These are phyloP conservation scores for Chlamydomonas sp. DNA, from an alignment of 139 green algal genomes.

Conservation along the genomic window DNA sequence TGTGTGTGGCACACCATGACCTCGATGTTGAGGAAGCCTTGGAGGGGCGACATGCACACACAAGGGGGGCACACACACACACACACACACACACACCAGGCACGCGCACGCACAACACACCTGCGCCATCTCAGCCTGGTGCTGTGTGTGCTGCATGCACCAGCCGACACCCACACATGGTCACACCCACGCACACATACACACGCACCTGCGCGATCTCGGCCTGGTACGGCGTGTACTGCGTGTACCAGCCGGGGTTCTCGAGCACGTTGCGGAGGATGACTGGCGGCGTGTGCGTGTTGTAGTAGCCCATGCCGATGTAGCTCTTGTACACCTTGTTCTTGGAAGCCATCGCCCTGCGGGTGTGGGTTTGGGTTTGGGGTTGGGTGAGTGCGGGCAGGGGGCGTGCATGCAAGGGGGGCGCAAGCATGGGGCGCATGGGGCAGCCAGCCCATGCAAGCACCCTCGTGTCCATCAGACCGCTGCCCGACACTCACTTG, in stretches of 20 bases:
- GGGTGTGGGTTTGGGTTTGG: too few relatives aligned
- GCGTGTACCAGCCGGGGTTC: slow-evolving; percentile 99
- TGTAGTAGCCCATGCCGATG: slow-evolving; percentile 98
- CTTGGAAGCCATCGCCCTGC: slow-evolving; percentile 89
- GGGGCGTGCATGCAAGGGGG: not conserved
- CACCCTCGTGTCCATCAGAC: not conserved
- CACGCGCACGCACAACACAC: too few relatives aligned
- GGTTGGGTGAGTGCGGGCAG: not conserved
- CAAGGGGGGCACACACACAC: too few relatives aligned
- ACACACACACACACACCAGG: too few relatives aligned
- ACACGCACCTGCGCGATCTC: slow-evolving; percentile 88
- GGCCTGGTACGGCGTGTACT: slow-evolving; percentile 99
- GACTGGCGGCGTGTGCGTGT: slow-evolving; percentile 82
- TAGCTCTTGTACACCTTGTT: slow-evolving; percentile 95
- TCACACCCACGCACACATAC: too few relatives aligned
- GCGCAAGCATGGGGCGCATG: slow-evolving; percentile 4
- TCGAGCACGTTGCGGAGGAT: slow-evolving; percentile 98
- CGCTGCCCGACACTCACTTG: slow-evolving; percentile 50
- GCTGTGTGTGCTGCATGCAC: not conserved
- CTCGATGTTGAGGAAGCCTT: too few relatives aligned
- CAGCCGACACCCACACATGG: too few relatives aligned
- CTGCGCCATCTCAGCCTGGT: too few relatives aligned
- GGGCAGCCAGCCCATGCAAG: too few relatives aligned
- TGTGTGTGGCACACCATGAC: too few relatives aligned
- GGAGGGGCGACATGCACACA: too few relatives aligned